Evolutionary conservation across 768 basidiomycete genomes (phyloP).

Genomic region (Chalciporus sphaerocephalus): DNA sequence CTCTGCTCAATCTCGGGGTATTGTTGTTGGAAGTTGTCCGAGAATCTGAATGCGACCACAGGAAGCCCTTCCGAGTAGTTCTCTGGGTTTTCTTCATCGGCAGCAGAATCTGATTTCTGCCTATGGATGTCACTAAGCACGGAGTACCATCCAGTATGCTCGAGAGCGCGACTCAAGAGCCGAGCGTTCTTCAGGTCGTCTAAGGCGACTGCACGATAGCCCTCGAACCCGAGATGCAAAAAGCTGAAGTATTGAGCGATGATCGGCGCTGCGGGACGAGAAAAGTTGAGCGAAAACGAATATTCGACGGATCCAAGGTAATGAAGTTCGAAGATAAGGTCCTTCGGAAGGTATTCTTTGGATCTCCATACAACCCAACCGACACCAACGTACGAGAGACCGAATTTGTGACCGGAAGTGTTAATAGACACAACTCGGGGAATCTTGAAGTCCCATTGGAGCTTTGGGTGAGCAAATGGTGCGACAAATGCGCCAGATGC

Average conservation of each 20-base stretch:
- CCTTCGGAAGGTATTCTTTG: conserved; percentile 55
- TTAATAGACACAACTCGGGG: conserved; percentile 59
- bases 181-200: conserved; percentile 57
- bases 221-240: conserved; percentile 55
- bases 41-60: conserved; percentile 53
- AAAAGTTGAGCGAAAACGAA: conserved; percentile 64
- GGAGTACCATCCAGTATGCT: conserved; percentile 48
- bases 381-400: conserved; percentile 52
- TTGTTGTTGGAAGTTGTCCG: conserved; percentile 46
- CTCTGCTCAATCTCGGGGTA: conserved; percentile 55
- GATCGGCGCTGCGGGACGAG: conserved; percentile 57
- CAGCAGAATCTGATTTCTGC: conserved; percentile 26
- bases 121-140: conserved; percentile 56
- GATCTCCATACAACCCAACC: conserved; percentile 65
- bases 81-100: conserved; percentile 54
- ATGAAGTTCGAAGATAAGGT: conserved; percentile 62
- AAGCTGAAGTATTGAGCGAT: conserved; percentile 63
- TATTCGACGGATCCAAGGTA: conserved; percentile 63
- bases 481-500: conserved; percentile 63
- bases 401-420: conserved; percentile 60
- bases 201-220: conserved; percentile 45
- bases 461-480: conserved; percentile 53
- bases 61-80: conserved; percentile 49
- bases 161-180: conserved; percentile 60
- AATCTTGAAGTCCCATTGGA: conserved; percentile 57